Conservation (phyloP, 2,329 filamentous ascomycete species). For the Cercospora sp. region DNA sequence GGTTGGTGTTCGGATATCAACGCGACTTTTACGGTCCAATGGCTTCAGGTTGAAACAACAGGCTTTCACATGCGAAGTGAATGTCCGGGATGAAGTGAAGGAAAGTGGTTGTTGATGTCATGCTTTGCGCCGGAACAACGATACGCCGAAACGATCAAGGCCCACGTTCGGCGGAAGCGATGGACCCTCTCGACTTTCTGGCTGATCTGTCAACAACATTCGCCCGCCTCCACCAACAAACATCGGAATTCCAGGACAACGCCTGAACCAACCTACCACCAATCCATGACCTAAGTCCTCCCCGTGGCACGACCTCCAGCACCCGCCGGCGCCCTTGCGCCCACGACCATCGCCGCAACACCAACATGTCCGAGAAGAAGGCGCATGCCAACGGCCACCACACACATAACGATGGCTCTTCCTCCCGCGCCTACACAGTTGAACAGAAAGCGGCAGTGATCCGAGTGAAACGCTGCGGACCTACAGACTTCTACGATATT, state of each 20-base stretch:
- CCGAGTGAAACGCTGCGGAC: slow-evolving; percentile 77
- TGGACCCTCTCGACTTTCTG: slow-evolving; percentile 1
- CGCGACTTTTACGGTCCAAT: not conserved
- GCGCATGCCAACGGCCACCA: slow-evolving; percentile 41
- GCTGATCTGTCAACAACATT: slow-evolving; percentile 23
- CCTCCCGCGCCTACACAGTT: slow-evolving; percentile 74
- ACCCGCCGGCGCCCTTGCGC: not conserved
- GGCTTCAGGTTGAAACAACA: not conserved
- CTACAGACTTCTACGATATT: slow-evolving; percentile 95
- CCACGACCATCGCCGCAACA: slow-evolving; percentile 1
- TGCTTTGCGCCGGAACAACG: not conserved
- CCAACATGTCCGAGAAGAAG: slow-evolving; percentile 26
- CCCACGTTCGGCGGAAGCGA: not conserved
- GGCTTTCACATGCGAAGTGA: not conserved
- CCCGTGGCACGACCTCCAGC: slow-evolving; percentile 16
- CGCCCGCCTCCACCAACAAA: not conserved
- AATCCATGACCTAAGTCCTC: not conserved
- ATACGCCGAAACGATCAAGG: not conserved
- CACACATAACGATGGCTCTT: slow-evolving; percentile 74
- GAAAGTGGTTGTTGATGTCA: not conserved
- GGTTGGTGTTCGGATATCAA: not conserved
- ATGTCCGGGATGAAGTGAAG: not conserved
- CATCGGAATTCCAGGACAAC: not conserved
- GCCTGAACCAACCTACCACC: not conserved
- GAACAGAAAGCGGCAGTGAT: slow-evolving; percentile 92